Conservation (phyloP, 2,329 filamentous ascomycete genomes). For the Orbilia quercus region DNA sequence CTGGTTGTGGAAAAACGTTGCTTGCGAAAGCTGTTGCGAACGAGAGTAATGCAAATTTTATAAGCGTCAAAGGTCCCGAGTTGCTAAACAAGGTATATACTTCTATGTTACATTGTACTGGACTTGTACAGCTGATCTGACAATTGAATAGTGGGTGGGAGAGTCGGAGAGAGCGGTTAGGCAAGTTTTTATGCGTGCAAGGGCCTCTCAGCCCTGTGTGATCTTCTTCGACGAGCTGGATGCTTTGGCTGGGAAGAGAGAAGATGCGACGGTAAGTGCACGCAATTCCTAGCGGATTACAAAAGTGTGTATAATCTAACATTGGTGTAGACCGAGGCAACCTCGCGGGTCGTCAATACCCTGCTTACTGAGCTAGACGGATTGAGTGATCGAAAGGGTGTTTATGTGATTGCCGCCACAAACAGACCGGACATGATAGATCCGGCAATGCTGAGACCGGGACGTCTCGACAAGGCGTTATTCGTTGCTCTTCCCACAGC, state of each 20-base stretch:
- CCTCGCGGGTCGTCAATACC: conserved; percentile 90
- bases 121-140: conserved; percentile 12
- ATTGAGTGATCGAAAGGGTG: conserved; percentile 79
- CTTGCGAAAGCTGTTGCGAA: conserved; percentile 96
- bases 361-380: conserved; percentile 94
- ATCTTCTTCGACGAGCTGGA: conserved; percentile 99
- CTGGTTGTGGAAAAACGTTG: conserved; percentile 95
- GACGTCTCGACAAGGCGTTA: conserved; percentile 85
- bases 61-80: conserved; percentile 95
- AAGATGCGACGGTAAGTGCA: conserved; percentile 67
- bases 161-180: conserved; percentile 94
- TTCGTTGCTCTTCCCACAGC: conserved; percentile 87
- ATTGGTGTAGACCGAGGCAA: conserved; percentile 77
- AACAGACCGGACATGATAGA: conserved; percentile 98
- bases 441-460: conserved; percentile 90
- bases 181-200: conserved; percentile 88
- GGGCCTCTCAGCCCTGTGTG: conserved; percentile 87
- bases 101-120: not conserved
- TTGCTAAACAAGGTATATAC: conserved; percentile 83
- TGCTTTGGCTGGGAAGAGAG: conserved; percentile 85
- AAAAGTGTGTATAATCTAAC: conserved; percentile 9
- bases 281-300: not conserved
- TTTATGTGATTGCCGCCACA: conserved; percentile 94
- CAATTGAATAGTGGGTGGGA: conserved; percentile 75
- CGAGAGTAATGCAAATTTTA: conserved; percentile 96